These are phyloP conservation scores for Cercis canadensis DNA, from an alignment of 306 rosid species.

Conservation along the genomic window DNA sequence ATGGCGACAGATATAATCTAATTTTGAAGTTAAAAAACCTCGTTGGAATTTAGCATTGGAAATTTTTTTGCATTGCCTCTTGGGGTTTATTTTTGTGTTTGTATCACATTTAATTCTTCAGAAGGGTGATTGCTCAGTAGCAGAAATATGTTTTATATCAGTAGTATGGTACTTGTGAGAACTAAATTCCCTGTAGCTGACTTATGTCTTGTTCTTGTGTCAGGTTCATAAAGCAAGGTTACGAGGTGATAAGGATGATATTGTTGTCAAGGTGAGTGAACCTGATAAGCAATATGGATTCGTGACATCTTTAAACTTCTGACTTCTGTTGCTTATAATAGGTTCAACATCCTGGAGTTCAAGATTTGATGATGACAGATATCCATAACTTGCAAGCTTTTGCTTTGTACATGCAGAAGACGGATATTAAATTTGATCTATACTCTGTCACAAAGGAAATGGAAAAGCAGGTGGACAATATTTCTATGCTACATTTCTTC, in stretches of 20 bases:
- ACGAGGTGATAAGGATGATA: conserved; percentile 72
- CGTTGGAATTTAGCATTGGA: not conserved
- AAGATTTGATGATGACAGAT: conserved; percentile 98
- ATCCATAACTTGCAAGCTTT: conserved; percentile 91
- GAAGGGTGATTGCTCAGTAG: conserved; percentile 17
- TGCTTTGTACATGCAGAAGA: conserved; percentile 88
- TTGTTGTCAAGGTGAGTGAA: conserved; percentile 88
- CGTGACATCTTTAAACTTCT: conserved; percentile 36
- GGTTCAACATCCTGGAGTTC: conserved; percentile 99
- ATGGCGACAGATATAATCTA: conserved; percentile 7
- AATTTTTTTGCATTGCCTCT: conserved; percentile 6
- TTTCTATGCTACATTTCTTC: conserved; percentile 33
- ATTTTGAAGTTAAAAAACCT: conserved; percentile 23
- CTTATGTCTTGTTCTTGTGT: conserved; percentile 38
- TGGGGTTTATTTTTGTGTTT: conserved; percentile 28
- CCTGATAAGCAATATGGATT: conserved; percentile 17
- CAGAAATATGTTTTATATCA: conserved; percentile 27
- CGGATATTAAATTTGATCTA: conserved; percentile 92
- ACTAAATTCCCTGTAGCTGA: conserved; percentile 38
- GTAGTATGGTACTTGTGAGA: conserved; percentile 27
- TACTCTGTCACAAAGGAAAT: conserved; percentile 92
- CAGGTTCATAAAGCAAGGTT: conserved; percentile 92
- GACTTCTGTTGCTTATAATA: conserved; percentile 47
- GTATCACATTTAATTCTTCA: conserved; percentile 27
- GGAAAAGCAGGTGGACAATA: conserved; percentile 80